phyloP scores from a whole-genome alignment of 2,329 filamentous ascomycete species.

The Penicillium sclerotigenum region DNA sequence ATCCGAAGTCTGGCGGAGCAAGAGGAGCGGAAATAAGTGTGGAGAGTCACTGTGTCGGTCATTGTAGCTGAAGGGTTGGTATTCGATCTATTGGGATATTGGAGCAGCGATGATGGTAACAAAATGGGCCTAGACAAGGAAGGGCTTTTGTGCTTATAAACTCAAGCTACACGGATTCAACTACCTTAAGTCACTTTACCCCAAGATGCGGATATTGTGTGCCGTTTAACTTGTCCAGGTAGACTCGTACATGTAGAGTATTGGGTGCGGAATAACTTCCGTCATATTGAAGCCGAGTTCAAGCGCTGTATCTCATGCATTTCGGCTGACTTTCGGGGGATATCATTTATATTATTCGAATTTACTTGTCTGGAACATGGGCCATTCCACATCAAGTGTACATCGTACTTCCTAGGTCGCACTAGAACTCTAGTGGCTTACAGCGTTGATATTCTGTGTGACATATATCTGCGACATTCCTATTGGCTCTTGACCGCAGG shows the following conservation, averaged over 20 bases:
- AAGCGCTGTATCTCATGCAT: not conserved
- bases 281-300: not conserved
- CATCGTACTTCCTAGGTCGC: no score
- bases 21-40: slow-evolving; percentile 62
- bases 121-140: not conserved
- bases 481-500: not conserved
- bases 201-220: not conserved
- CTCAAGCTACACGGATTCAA: not conserved
- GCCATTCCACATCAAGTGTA: no score
- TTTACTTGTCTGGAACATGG: not conserved
- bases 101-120: not conserved
- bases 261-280: slow-evolving; percentile 2
- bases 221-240: not conserved
- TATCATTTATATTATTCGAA: not conserved
- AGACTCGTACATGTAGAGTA: not conserved
- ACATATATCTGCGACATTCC: not conserved
- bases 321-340: not conserved
- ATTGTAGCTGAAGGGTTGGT: slow-evolving; percentile 14
- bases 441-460: not conserved
- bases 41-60: slow-evolving; percentile 40
- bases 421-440: no score
- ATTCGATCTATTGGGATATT: not conserved
- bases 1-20: slow-evolving; percentile 62
- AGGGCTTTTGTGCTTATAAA: not conserved
- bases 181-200: not conserved